Base-by-base conservation (phyloP, 371 early-diverging fungal species). In the Apophysomyces elegans region DNA sequence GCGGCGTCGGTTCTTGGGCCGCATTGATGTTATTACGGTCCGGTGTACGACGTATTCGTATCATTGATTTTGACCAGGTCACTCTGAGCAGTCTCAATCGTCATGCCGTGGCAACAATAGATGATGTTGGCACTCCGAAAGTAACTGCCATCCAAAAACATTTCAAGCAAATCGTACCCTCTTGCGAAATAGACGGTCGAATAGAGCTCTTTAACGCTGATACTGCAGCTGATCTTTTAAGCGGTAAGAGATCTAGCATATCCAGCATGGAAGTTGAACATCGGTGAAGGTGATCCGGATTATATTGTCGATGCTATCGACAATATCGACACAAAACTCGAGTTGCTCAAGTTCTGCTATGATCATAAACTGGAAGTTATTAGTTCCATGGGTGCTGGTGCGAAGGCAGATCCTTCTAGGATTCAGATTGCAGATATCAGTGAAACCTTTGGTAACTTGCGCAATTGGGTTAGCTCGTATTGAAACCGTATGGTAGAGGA, bases 31-130 rank as follows among this genome's bases (percentile, higher is more conserved):
- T 98, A 41, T 63, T 92, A 59, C 87, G 97, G 44, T 91, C 95
- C 4, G 98, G 98, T 32, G 93, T 97, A 0, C 87, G 89, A 66
- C 85, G 84, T 45, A 83, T 98, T 35, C 89, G 97, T 13, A 74
- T 98, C 38, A 94, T 98, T 58, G 98, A 98, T 68, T 97, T 97
- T 76, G 98, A 97, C 75, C 96, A 96, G 75, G 96, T 98, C 13
- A 92, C 96, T 2, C 78, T 96, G 16, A 93, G 93, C 45, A 90
- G 90, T 37, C 79, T 98, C 59, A 97, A 97, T 73, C 85, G 98
- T 50, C 97, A 97, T 66, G 96, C 96, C 0, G 94, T 94, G 1
- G 97, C 97, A 5, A 90, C 89, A 0, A 86, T 89, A 14, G 86
- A 85, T 4, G 95, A 94, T 68, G 96, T 98, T 4, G 98, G 98